Percentiles rank a stretch among this genome's conserved stretches.
Conservation (phyloP, 331 rosid genomes). For the Malus hybrid region DNA sequence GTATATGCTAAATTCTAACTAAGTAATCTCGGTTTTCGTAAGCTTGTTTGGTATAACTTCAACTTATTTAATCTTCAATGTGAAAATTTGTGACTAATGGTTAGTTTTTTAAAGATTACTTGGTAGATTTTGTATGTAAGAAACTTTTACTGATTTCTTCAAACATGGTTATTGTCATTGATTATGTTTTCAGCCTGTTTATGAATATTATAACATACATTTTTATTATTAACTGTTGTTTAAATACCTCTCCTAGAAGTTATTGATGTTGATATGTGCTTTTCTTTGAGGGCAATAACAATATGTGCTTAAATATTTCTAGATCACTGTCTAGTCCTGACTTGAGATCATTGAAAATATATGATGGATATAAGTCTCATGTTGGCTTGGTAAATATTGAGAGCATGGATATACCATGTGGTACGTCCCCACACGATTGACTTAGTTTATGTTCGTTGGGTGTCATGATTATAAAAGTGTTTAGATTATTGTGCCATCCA, state of each 20-base stretch:
- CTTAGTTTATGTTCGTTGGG: too few relatives aligned
- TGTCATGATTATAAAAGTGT: too few relatives aligned
- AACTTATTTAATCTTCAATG: background rate
- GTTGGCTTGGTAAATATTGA: too few relatives aligned
- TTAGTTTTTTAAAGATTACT: background rate
- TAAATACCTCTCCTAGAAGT: background rate
- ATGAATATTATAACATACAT: background rate
- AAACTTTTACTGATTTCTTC: background rate
- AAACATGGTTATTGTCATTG: background rate
- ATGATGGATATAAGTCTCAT: background rate
- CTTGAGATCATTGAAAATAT: background rate
- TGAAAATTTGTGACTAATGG: background rate
- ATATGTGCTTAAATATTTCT: background rate
- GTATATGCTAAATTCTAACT: background rate
- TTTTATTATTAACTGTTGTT: background rate
- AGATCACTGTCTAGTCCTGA: background rate
- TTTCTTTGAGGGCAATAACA: background rate
- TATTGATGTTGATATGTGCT: background rate
- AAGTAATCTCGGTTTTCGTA: background rate
- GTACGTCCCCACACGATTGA: too few relatives aligned
- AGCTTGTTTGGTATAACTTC: background rate
- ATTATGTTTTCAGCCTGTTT: background rate
- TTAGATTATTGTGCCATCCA: too few relatives aligned
- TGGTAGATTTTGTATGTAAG: background rate
- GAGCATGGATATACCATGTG: too few relatives aligned